Conservation (phyloP, 768 basidiomycete species). For the Trametes cingulata region DNA sequence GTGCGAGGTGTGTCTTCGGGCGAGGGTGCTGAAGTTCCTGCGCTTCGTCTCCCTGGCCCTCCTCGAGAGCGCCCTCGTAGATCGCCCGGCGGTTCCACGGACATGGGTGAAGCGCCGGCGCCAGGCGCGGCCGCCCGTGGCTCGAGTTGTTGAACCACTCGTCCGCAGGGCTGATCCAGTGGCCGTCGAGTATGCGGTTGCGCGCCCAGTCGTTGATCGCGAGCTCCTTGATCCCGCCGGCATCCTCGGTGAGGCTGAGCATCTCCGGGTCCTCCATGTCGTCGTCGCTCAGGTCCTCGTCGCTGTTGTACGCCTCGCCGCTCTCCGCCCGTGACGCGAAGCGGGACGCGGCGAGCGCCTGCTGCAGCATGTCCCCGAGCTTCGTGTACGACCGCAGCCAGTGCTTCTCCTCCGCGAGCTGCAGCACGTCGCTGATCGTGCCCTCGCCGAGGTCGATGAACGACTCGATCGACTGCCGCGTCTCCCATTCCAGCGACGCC, state of each 20-base stretch:
- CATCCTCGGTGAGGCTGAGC: constrained; percentile 48
- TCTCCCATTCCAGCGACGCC: constrained; percentile 59
- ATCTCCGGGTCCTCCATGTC: constrained; percentile 48
- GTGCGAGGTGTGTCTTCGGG: constrained; percentile 46
- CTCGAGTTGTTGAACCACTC: constrained; percentile 52
- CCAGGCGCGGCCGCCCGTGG: constrained; percentile 35
- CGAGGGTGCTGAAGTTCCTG: constrained; percentile 49
- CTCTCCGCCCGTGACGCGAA: constrained; percentile 41
- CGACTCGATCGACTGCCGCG: constrained; percentile 63
- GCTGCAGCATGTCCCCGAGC: constrained; percentile 63
- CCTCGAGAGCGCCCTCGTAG: constrained; percentile 29
- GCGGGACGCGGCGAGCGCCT: constrained; percentile 62
- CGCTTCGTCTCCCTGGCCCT: constrained; percentile 25
- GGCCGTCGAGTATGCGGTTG: constrained; percentile 68
- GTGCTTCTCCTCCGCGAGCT: constrained; percentile 64
- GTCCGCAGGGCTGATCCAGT: constrained; percentile 76
- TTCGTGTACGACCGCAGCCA: constrained; percentile 71
- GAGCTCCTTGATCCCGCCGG: constrained; percentile 48
- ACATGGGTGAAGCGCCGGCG: constrained; percentile 49
- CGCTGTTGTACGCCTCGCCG: constrained; percentile 37
- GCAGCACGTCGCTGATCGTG: constrained; percentile 58
- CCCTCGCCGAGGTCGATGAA: constrained; percentile 78
- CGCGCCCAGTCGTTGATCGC: constrained; percentile 76
- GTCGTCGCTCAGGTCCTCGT: constrained; percentile 38
- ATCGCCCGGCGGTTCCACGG: constrained; percentile 48